Conservation (phyloP, 345 rosid genomes). For the Excoecaria agallocha region DNA sequence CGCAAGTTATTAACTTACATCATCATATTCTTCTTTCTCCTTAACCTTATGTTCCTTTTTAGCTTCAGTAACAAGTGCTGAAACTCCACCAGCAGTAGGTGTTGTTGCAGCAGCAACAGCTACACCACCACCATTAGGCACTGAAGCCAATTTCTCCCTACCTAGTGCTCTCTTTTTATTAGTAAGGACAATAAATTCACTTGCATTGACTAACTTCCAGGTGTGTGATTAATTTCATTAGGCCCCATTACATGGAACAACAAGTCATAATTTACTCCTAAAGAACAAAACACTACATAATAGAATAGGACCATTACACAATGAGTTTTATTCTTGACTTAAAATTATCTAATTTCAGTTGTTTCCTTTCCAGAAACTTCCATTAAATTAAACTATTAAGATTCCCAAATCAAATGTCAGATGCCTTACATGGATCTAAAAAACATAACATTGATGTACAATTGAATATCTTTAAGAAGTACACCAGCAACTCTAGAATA, state of each 20-base stretch:
- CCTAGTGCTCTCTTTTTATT: conserved; percentile 31
- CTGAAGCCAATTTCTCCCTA: conserved; percentile 73
- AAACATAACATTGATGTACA: neutral
- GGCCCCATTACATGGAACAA: too few species aligned
- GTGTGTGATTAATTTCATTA: too few species aligned
- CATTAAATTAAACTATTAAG: too few species aligned
- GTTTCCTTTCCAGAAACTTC: too few species aligned
- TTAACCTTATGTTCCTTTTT: conserved; percentile 73
- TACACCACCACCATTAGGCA: conserved; percentile 66
- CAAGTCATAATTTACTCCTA: too few species aligned
- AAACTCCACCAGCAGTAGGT: conserved; percentile 42
- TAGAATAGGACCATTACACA: neutral
- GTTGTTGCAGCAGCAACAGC: conserved; percentile 45
- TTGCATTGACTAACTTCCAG: too few species aligned
- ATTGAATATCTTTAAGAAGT: neutral
- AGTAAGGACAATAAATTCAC: too few species aligned
- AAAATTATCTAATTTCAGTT: too few species aligned
- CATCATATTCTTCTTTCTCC: conserved; percentile 81
- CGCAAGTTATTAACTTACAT: too few species aligned
- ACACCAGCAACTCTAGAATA: neutral
- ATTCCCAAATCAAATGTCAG: neutral
- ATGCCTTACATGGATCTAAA: neutral
- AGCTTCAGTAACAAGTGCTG: conserved; percentile 50
- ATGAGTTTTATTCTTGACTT: neutral
- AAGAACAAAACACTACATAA: neutral